Conservation (phyloP, 2,329 filamentous ascomycete genomes). For the Cercospora sesami region DNA sequence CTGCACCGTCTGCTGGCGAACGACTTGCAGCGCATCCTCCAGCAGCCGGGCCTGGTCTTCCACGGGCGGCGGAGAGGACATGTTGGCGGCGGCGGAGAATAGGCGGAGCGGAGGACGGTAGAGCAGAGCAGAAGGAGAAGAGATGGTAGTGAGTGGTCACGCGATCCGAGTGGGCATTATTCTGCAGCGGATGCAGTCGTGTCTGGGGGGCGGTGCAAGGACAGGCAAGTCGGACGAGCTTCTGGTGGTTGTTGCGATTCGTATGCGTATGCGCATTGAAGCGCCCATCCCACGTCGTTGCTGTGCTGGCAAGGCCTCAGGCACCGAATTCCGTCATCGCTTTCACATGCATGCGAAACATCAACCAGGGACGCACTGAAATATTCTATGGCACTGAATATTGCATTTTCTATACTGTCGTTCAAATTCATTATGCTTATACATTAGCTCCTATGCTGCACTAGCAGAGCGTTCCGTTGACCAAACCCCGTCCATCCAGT, state of each 20-base stretch:
- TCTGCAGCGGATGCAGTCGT: neutral
- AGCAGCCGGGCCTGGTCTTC: constrained; percentile 77
- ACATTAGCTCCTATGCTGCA: constrained; percentile 26
- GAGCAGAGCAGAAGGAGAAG: neutral
- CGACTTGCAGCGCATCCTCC: constrained; percentile 93
- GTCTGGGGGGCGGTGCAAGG: neutral
- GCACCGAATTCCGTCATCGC: constrained; percentile 6
- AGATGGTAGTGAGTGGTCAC: constrained; percentile 11
- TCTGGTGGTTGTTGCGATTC: neutral
- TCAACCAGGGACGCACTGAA: neutral
- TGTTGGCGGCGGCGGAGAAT: constrained; percentile 21
- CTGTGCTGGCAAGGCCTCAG: neutral
- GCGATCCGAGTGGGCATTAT: constrained; percentile 7
- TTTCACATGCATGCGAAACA: neutral
- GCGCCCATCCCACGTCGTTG: neutral
- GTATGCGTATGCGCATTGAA: neutral
- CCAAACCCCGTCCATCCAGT: neutral
- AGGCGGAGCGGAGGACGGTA: constrained; percentile 11
- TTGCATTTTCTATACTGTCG: neutral
- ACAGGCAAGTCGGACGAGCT: neutral
- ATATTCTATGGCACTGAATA: no score
- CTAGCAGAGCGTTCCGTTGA: constrained; percentile 27
- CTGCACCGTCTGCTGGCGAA: constrained; percentile 92
- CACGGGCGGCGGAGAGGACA: constrained; percentile 47
- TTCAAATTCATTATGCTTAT: constrained; percentile 5